Conservation (phyloP, 495 filamentous ascomycete genomes). For the Penicillium nucicola region DNA sequence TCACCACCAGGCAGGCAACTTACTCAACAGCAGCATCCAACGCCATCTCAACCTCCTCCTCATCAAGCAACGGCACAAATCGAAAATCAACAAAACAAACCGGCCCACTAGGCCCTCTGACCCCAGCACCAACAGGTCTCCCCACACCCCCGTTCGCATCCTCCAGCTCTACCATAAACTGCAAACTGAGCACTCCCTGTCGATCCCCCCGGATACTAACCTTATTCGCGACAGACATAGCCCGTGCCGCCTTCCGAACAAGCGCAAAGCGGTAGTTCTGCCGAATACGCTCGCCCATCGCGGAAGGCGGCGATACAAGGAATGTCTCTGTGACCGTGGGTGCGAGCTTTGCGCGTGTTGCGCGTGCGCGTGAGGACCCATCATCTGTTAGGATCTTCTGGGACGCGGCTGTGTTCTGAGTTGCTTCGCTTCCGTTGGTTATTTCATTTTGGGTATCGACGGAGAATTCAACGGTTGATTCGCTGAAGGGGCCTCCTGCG, state of each 20-base stretch:
- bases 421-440: not conserved
- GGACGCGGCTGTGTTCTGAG: constrained; percentile 10
- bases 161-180: constrained; percentile 90
- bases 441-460: constrained; percentile 54
- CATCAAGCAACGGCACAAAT: constrained; percentile 66
- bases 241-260: constrained; percentile 76
- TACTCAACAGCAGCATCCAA: constrained; percentile 11
- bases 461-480: constrained; percentile 79
- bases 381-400: constrained; percentile 32
- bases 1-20: not conserved
- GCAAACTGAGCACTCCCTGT: constrained; percentile 86
- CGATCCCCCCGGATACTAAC: constrained; percentile 85
- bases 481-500: constrained; percentile 71
- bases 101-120: constrained; percentile 18
- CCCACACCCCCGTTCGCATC: constrained; percentile 25
- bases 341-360: constrained; percentile 45
- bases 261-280: constrained; percentile 74
- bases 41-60: constrained; percentile 54
- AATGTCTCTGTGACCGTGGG: constrained; percentile 51
- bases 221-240: constrained; percentile 88
- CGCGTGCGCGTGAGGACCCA: constrained; percentile 34
- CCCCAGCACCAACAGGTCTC: constrained; percentile 20
- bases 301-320: constrained; percentile 41
- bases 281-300: constrained; percentile 36
- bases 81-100: constrained; percentile 76